phyloP scores from a whole-genome alignment of 768 basidiomycete genomes.

The Naganishia friedmannii region DNA sequence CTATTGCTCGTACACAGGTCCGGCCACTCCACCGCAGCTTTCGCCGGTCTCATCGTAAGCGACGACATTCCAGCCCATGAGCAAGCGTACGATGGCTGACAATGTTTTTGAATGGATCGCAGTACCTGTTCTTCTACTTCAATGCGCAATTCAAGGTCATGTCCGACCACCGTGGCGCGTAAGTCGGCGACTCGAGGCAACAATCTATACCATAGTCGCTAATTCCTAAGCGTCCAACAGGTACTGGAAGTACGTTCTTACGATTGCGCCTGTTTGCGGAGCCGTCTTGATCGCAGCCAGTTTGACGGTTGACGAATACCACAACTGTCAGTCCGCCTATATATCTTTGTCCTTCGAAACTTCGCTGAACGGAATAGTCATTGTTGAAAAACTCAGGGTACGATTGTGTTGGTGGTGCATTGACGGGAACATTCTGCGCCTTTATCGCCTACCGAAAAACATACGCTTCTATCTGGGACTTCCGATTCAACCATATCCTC shows the following conservation, averaged over 20 bases:
- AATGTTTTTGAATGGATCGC: neutral
- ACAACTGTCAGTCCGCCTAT: slow-evolving; percentile 53
- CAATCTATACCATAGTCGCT: neutral
- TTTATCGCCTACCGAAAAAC: slow-evolving; percentile 60
- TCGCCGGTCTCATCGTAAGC: slow-evolving; percentile 57
- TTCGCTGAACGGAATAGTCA: too few relatives aligned
- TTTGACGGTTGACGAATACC: slow-evolving; percentile 61
- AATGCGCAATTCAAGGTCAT: slow-evolving; percentile 63
- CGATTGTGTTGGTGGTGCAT: slow-evolving; percentile 60
- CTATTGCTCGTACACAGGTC: slow-evolving; percentile 54
- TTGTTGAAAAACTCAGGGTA: slow-evolving; percentile 53
- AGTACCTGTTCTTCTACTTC: slow-evolving; percentile 53
- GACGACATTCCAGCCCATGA: neutral
- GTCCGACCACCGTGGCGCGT: slow-evolving; percentile 61
- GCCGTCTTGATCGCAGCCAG: slow-evolving; percentile 61
- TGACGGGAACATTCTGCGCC: slow-evolving; percentile 58
- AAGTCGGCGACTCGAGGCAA: slow-evolving; percentile 9
- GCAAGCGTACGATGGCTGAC: neutral
- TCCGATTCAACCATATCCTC: slow-evolving; percentile 62
- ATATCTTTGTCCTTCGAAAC: neutral
- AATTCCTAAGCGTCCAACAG: slow-evolving; percentile 16
- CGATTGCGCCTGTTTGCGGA: slow-evolving; percentile 61
- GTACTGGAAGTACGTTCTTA: slow-evolving; percentile 65
- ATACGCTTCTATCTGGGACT: slow-evolving; percentile 61
- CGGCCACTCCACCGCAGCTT: slow-evolving; percentile 62